Evolutionary conservation across 352 stramenopile species (phyloP), one percentile per base, ranked within the genome.

Genomic region (Globisporangium polare): DNA sequence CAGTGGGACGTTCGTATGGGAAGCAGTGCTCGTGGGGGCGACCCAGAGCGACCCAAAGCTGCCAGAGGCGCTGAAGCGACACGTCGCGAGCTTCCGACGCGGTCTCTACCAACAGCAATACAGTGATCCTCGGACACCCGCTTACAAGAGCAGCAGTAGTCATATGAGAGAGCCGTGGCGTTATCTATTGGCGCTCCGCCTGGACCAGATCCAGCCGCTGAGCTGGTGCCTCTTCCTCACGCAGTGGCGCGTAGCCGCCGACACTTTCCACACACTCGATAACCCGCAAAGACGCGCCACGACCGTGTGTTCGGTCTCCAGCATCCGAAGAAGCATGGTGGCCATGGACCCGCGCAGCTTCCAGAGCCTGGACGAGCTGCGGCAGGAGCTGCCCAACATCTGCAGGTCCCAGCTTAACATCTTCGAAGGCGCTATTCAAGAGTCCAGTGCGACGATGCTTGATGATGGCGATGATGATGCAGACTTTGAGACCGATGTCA

Each of bases 151-250:
- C 7, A n/a, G 29, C 4, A 33, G 29, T 7, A 7, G 20, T 29
- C 27, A 50, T 29, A 52, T 69, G 22, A 51, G 66, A 7, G 62
- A 60, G 26, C 66, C 62, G 17, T 77, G 67, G 72, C 54, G 66
- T 10, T 58, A 63, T 43, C 63, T 78, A n/a, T 68, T 83, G 6
- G 31, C 52, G 1, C 58, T 79, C 8, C 59, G 71, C 10, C 46
- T 84, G 2, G 63, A 79, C 5, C 66, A 80, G 24, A 60, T 84
- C 20, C 56, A 66, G 17, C 70, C 74, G 0, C 55, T 89, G 26
- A 86, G 73, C 42, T 89, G 80, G 80, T 58, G 69, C 3, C 51
- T 80, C 0, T 85, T 88, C 49, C 69, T 89, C 27, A 67, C 77
- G 3, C 80, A 78, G 43, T 89, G 80, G 80, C 72, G 75, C 5